Percentiles rank a stretch among this genome's conserved stretches.
These are phyloP conservation scores for Suillus luteus DNA, from an alignment of 768 basidiomycete species.

Conservation along the genomic window DNA sequence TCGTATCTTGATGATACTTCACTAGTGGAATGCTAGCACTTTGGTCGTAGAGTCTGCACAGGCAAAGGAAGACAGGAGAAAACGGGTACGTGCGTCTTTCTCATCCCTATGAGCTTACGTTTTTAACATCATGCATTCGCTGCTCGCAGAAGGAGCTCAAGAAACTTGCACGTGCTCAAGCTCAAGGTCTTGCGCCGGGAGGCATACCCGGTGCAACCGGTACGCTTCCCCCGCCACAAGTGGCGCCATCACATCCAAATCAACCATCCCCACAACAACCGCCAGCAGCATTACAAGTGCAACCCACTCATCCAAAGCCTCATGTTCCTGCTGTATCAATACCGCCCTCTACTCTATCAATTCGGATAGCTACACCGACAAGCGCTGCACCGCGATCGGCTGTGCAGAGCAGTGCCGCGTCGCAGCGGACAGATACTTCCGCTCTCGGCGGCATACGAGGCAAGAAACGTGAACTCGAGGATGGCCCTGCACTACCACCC, in stretches of 20 bases:
- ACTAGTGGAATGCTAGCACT: conserved; percentile 66
- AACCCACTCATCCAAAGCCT: conserved; percentile 26
- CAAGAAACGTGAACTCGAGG: conserved; percentile 37
- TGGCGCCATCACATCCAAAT: conserved; percentile 27
- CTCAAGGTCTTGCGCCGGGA: conserved; percentile 30
- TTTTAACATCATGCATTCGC: conserved; percentile 14
- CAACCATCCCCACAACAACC: conserved; percentile 27
- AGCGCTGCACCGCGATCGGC: conserved; percentile 34
- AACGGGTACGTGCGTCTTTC: conserved; percentile 53
- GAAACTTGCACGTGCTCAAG: conserved; percentile 60
- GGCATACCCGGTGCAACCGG: conserved; percentile 26
- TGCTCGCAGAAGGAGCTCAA: conserved; percentile 66
- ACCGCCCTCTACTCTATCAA: conserved; percentile 30
- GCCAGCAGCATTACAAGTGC: conserved; percentile 18
- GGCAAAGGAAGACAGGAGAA: conserved; percentile 76
- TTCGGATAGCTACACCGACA: conserved; percentile 34
- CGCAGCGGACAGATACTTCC: conserved; percentile 23
- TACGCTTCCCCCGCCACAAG: conserved; percentile 38
- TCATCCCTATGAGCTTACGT: conserved; percentile 12
- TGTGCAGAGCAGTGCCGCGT: conserved; percentile 26
- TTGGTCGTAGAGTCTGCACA: conserved; percentile 70
- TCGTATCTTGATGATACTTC: conserved; percentile 18
- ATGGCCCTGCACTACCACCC: conserved; percentile 23
- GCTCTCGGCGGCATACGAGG: conserved; percentile 26
- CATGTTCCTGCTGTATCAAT: conserved; percentile 36